phyloP scores from a whole-genome alignment of 2,329 filamentous ascomycete genomes.

The Diaporthe vexans region DNA sequence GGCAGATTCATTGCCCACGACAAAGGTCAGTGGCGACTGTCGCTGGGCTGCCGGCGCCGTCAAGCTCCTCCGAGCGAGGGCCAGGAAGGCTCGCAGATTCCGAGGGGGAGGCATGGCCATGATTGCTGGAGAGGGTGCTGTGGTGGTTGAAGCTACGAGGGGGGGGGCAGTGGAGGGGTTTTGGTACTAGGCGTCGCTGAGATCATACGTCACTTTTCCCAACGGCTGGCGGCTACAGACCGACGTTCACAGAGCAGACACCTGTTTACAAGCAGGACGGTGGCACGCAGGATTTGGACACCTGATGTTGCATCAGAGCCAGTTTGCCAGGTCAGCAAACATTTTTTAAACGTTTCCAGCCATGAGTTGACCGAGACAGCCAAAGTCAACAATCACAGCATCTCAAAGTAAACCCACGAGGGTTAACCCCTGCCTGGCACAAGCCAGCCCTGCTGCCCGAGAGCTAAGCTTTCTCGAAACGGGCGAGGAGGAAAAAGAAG shows the following conservation, averaged over 20 bases:
- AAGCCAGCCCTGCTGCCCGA: too few species aligned
- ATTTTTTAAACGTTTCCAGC: too few species aligned
- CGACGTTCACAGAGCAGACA: not conserved
- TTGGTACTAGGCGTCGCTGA: not conserved
- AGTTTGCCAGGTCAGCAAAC: too few species aligned
- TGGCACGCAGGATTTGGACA: too few species aligned
- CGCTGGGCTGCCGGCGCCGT: slow-evolving; percentile 59
- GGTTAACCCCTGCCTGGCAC: too few species aligned
- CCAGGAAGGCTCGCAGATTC: slow-evolving; percentile 63
- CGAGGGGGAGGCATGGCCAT: slow-evolving; percentile 44
- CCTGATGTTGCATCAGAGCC: too few species aligned
- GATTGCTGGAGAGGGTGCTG: not conserved
- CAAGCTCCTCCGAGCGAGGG: slow-evolving; percentile 63
- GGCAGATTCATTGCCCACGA: slow-evolving; percentile 78
- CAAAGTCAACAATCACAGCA: too few species aligned
- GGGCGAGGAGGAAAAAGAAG: not conserved
- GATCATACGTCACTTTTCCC: not conserved
- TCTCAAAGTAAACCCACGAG: too few species aligned
- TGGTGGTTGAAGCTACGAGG: not conserved
- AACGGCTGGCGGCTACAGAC: not conserved
- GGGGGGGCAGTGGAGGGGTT: slow-evolving; percentile 13
- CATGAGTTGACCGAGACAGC: too few species aligned
- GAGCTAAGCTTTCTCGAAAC: not conserved
- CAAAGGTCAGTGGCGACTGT: slow-evolving; percentile 67
- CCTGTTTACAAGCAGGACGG: not conserved